Base-by-base conservation (phyloP, 2,329 filamentous ascomycete genomes). In the Aspergillus felis region DNA sequence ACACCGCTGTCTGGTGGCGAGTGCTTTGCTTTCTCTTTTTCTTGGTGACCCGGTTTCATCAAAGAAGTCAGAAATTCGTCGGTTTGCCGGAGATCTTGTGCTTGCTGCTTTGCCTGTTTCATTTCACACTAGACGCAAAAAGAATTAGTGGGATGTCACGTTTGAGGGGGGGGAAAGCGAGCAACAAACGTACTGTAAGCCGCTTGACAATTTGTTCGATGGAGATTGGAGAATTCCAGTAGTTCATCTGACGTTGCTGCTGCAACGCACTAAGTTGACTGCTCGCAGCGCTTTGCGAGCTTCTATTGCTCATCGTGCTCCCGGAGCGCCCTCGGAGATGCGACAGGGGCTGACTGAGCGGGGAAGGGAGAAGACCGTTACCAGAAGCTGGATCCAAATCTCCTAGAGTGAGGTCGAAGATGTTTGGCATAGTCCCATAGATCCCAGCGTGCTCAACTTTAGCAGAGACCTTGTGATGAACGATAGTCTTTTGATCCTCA, bases 401-500 rank as follows among this genome's bases (percentile, higher is more conserved):
- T 50, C 91, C 91, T 77, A 96, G 96, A 68, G 89, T 96, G 78
- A 97, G 87, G 69, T 96, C 92, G 65, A 95, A 76, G 50, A 92
- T 84, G 69, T 90, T 95, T 66, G 84, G 90, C 10, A 87, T 84
- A 5, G 66, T 66, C 48, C 84, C 87, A 61, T 92, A 84, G 62
- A 93, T 88, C 6, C 94, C 94, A 42, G 94, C 92, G 76, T 97
- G 91, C 73, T 99, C 94, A 56, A 99, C 92, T 72, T 95, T 95
- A 56, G 94, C 92, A 22, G 93, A 92, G 50, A 99, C 94, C 72
- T 99, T 99, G 79, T 97, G 94, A 71, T 99, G 94, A 14, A 99
- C 92, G 28, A 99, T 92, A 0, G 92, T 97, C 78, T 96, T 97
- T 73, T 97, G 93, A 72, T 99, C 94, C 74, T 99, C 94, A 74